Evolutionary conservation across 306 rosid genomes (phyloP).

Genomic region (Mimosa bimucronata): DNA sequence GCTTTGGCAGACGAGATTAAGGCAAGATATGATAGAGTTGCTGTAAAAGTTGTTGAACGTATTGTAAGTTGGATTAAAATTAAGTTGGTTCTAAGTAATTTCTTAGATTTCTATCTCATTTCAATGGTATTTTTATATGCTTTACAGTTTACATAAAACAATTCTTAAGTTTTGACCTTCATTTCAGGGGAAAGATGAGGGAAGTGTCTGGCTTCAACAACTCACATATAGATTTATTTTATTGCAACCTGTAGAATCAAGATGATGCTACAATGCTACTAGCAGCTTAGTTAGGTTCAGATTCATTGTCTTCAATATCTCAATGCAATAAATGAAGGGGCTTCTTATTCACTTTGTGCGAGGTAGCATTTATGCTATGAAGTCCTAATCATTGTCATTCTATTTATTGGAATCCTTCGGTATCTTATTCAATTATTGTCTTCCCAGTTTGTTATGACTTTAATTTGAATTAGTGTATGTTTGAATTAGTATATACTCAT

Average conservation of each 20-base stretch:
- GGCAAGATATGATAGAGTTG: slow-evolving; percentile 84
- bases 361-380: slow-evolving; percentile 49
- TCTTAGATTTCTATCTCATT: slow-evolving; percentile 19
- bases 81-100: slow-evolving; percentile 21
- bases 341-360: slow-evolving; percentile 73
- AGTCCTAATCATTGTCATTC: too few species aligned
- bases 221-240: slow-evolving; percentile 46
- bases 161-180: slow-evolving; percentile 22
- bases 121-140: slow-evolving; percentile 10
- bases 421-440: too few species aligned
- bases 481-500: too few species aligned
- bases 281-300: slow-evolving; percentile 87
- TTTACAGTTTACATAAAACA: slow-evolving; percentile 13
- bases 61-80: slow-evolving; percentile 56
- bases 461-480: too few species aligned
- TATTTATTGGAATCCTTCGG: too few species aligned
- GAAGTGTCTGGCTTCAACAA: slow-evolving; percentile 74
- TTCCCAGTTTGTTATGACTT: too few species aligned
- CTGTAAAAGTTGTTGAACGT: slow-evolving; percentile 80
- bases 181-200: slow-evolving; percentile 66
- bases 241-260: slow-evolving; percentile 56
- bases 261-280: slow-evolving; percentile 90
- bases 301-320: slow-evolving; percentile 77
- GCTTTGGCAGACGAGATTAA: slow-evolving; percentile 84
- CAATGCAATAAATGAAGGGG: slow-evolving; percentile 57